Percentiles rank a stretch among this genome's conserved stretches.
These are phyloP conservation scores for Priceomyces haplophilus DNA, from an alignment of 805 yeast species.

Conservation along the genomic window DNA sequence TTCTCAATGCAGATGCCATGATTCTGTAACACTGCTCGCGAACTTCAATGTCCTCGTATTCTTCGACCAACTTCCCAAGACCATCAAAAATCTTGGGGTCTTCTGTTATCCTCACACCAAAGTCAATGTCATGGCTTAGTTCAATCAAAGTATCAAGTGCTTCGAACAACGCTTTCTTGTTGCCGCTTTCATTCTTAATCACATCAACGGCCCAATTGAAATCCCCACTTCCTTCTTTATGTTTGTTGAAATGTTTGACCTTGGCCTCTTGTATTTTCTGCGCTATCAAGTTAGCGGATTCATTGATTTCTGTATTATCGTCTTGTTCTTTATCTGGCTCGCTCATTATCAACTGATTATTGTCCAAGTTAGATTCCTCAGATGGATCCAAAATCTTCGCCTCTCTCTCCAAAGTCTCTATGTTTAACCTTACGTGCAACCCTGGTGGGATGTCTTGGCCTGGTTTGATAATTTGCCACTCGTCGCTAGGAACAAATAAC, in stretches of 20 bases:
- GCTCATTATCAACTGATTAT: constrained; percentile 7
- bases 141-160: constrained; percentile 50
- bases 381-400: constrained; percentile 55
- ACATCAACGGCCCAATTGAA: constrained; percentile 20
- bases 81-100: constrained; percentile 28
- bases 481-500: constrained; percentile 56
- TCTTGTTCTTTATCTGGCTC: constrained; percentile 8
- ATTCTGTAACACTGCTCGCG: constrained; percentile 58
- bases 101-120: constrained; percentile 49
- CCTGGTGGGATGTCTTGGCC: constrained; percentile 85
- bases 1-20: constrained; percentile 66
- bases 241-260: background rate
- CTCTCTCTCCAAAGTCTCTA: constrained; percentile 67
- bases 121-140: constrained; percentile 64
- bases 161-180: constrained; percentile 16
- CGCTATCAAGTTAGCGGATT: constrained; percentile 5
- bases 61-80: constrained; percentile 22
- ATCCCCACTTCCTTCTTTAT: constrained; percentile 10
- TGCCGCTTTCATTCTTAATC: constrained; percentile 15
- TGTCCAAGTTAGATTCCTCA: constrained; percentile 13
- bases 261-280: constrained; percentile 9
- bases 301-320: constrained; percentile 1
- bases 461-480: constrained; percentile 67
- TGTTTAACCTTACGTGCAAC: constrained; percentile 66
- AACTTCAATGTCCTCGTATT: constrained; percentile 11